phyloP scores from a whole-genome alignment of 768 basidiomycete genomes.

The Lactifluus hygrophoroides region DNA sequence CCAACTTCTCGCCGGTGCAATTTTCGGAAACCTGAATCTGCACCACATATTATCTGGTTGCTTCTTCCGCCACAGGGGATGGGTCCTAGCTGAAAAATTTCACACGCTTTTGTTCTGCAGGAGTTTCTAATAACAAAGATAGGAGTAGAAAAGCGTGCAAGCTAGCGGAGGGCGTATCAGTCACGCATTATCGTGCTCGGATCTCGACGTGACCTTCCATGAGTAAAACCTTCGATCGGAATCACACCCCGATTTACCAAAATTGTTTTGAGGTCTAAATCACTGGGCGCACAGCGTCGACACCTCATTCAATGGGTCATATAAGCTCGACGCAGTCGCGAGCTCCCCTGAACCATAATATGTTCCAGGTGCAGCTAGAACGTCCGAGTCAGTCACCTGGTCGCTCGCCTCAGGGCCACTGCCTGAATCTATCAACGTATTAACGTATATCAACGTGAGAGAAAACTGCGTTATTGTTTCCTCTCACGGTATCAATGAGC shows the following conservation, averaged over 20 bases:
- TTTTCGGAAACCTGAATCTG: not conserved
- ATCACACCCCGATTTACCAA: not conserved
- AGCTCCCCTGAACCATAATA: not conserved
- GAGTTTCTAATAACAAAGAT: not conserved
- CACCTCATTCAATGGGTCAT: not conserved
- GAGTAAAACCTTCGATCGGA: not conserved
- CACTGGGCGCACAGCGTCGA: not conserved
- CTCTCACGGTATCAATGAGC: not conserved
- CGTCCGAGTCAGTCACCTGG: not conserved
- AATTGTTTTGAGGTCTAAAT: too few relatives aligned
- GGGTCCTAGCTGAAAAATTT: not conserved
- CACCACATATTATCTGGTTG: not conserved
- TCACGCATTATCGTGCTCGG: not conserved
- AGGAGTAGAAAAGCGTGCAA: not conserved
- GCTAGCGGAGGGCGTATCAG: not conserved
- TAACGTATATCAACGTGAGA: too few relatives aligned
- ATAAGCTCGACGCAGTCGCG: not conserved
- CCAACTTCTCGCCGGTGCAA: not conserved
- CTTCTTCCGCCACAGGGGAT: not conserved
- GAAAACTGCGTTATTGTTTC: not conserved
- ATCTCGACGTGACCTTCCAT: constrained; percentile 6
- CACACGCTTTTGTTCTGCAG: not conserved
- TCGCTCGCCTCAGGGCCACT: not conserved
- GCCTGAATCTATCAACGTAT: too few relatives aligned
- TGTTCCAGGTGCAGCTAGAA: not conserved